Evolutionary conservation across 495 filamentous ascomycete genomes (phyloP).

Genomic region (Diplogelasinospora grovesii): DNA sequence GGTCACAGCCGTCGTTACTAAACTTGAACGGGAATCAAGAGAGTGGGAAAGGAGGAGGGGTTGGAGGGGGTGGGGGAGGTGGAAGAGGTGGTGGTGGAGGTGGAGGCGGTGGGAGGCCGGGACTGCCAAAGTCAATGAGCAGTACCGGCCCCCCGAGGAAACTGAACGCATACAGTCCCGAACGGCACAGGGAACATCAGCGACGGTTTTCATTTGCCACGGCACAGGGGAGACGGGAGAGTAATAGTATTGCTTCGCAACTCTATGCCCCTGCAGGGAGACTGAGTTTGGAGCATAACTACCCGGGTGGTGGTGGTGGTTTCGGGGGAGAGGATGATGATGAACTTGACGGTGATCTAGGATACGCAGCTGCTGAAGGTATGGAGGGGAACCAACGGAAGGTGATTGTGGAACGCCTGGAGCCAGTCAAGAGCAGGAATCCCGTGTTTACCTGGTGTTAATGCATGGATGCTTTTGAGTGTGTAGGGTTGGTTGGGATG

Average conservation of each 20-base stretch:
- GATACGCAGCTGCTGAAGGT: constrained; percentile 88
- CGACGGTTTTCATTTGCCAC: constrained; percentile 38
- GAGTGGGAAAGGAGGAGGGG: too few species aligned
- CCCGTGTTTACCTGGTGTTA: constrained; percentile 98
- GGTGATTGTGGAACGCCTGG: constrained; percentile 93
- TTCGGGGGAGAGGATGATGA: constrained; percentile 61
- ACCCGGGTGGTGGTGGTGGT: constrained; percentile 37
- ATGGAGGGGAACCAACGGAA: constrained; percentile 83
- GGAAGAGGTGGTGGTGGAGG: too few species aligned
- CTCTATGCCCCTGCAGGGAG: constrained; percentile 27
- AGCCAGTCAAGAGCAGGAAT: constrained; percentile 90
- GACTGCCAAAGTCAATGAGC: too few species aligned
- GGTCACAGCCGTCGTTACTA: too few species aligned
- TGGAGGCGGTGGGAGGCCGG: too few species aligned
- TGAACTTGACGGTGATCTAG: constrained; percentile 73
- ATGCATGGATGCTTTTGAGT: too few species aligned
- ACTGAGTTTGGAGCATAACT: too few species aligned
- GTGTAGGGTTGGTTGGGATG: too few species aligned
- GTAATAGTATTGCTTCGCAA: constrained; percentile 38
- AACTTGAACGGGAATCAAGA: too few species aligned
- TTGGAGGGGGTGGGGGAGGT: too few species aligned
- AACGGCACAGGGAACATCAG: constrained; percentile 27
- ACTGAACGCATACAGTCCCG: constrained; percentile 37
- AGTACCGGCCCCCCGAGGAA: constrained; percentile 28
- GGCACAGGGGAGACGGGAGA: constrained; percentile 25